Evolutionary conservation across 225 moss, liverwort and hornwort genomes (phyloP), one percentile per base, ranked within the genome.

Genomic region (Polytrichum formosum): DNA sequence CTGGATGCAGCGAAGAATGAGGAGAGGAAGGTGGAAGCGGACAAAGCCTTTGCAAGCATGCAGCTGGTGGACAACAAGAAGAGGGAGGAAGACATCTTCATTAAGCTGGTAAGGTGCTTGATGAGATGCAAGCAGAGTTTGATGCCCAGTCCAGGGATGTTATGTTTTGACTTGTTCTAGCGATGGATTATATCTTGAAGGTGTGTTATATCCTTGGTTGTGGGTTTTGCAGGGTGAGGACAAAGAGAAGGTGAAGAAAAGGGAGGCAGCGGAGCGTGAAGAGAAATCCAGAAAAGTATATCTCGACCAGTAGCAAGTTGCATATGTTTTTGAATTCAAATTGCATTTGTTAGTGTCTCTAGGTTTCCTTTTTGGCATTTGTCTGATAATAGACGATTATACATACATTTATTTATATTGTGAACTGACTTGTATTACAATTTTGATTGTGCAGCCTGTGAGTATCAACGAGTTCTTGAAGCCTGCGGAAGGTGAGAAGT

Each of bases 381-480:
- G 10, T 16, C 2, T 46, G 13, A 26, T 26, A 26, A 26, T 26
- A 26, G 1, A 26, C 1, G 26, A 26, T 26, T 26, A 26, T 26
- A 26, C 26, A 26, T 26, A 4, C 13, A 10, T 3, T 13, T 16
- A 4, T 46, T 4, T 46, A 16, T 16, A 46, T 16, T 4, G 7
- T 8, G 2, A 3, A 4, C 16, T 13, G 3, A 13, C 46, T 16
- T 13, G 35, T 35, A 9, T 9, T 9, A 2, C 9, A 9, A 16
- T 16, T 13, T 16, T 16, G 13, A 5, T 35, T 68, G 20, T 37
- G 75, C 70, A 91, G 91, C 79, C 85, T 35, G 87, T 91, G 72
- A 96, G 90, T 76, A 96, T 96, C 81, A 97, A 97, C 70, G 94
- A 97, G 72, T 97, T 97, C 18, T 54, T 97, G 66, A 97, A 97